Evolutionary conservation across 805 yeast genomes (phyloP).

Genomic region (Yamadazyma laniorum): DNA sequence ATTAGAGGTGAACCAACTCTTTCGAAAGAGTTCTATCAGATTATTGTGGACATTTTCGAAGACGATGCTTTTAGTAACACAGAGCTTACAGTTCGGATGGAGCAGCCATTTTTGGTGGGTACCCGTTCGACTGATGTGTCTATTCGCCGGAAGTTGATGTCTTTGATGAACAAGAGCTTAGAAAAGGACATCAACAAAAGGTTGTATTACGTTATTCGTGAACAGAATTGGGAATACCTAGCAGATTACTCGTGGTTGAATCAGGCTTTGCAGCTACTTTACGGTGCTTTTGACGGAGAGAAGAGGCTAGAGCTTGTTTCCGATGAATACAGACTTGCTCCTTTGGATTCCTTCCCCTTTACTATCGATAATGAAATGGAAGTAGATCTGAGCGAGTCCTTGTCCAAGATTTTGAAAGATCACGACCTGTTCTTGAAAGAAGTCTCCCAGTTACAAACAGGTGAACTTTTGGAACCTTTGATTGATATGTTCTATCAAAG

Average conservation of each 20-base stretch:
- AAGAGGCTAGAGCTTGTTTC: conserved; percentile 44
- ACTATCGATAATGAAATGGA: conserved; percentile 26
- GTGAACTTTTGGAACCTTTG: conserved; percentile 66
- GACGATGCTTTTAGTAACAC: conserved; percentile 74
- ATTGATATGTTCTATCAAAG: conserved; percentile 80
- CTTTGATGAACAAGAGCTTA: conserved; percentile 71
- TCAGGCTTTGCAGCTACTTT: conserved; percentile 84
- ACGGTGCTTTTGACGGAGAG: conserved; percentile 67
- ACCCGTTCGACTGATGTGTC: conserved; percentile 77
- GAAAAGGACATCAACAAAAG: conserved; percentile 78
- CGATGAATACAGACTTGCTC: conserved; percentile 53
- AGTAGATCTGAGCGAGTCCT: conserved; percentile 23
- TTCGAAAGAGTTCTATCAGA: conserved; percentile 77
- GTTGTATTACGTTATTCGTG: conserved; percentile 81
- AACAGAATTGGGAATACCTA: conserved; percentile 95
- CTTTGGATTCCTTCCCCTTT: conserved; percentile 44
- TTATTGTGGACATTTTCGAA: conserved; percentile 83
- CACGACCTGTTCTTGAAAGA: conserved; percentile 32
- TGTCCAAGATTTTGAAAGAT: conserved; percentile 21
- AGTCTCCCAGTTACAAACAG: conserved; percentile 43
- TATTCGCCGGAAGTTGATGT: conserved; percentile 75
- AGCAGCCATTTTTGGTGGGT: conserved; percentile 93
- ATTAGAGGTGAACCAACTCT: conserved; percentile 77
- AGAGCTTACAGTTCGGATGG: conserved; percentile 91
- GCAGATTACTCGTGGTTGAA: conserved; percentile 94